A percentile compares a stretch with the other conserved stretches of the same genome.
phyloP scores from a whole-genome alignment of 2,329 filamentous ascomycete genomes.

The Cyanodermella asteris region DNA sequence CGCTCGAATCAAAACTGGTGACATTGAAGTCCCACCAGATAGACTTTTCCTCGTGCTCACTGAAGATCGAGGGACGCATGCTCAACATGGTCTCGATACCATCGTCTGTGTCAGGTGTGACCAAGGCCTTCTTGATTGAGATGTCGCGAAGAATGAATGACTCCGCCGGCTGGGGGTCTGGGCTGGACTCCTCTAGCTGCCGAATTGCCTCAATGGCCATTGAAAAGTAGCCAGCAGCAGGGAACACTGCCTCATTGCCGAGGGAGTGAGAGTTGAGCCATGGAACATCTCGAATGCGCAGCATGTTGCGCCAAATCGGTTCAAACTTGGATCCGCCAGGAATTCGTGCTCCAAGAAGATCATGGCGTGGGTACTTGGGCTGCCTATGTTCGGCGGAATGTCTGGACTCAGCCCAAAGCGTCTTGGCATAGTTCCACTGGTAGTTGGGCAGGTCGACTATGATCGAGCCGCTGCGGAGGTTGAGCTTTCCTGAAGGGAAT shows the following conservation, averaged over 20 bases:
- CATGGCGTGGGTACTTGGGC: constrained; percentile 1
- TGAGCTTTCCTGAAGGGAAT: constrained; percentile 1
- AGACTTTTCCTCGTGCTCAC: constrained; percentile 1
- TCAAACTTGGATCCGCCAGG: constrained; percentile 3
- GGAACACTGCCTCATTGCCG: constrained; percentile 5
- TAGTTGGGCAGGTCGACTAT: constrained; percentile 3
- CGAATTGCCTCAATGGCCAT: constrained; percentile 13
- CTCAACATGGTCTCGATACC: constrained; percentile 5
- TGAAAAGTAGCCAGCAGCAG: constrained; percentile 12
- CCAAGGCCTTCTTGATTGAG: constrained; percentile 9
- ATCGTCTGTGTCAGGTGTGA: constrained; percentile 7
- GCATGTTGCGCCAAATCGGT: constrained; percentile 12
- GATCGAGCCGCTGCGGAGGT: too few species aligned
- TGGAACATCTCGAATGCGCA: constrained; percentile 10
- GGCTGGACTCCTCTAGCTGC: constrained; percentile 3
- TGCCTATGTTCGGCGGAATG: constrained; percentile 1
- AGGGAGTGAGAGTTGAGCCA: constrained; percentile 13
- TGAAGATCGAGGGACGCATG: constrained; percentile 7
- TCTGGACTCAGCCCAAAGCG: constrained; percentile 1
- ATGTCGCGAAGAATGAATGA: constrained; percentile 9
- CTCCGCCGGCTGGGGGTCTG: constrained; percentile 2
- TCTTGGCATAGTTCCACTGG: constrained; percentile 2
- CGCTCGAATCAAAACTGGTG: constrained; percentile 9
- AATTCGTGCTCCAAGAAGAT: constrained; percentile 3
- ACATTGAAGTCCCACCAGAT: constrained; percentile 14